phyloP scores from a whole-genome alignment of 1,284 basidiomycete genomes.

The Austroboletus niveus region DNA sequence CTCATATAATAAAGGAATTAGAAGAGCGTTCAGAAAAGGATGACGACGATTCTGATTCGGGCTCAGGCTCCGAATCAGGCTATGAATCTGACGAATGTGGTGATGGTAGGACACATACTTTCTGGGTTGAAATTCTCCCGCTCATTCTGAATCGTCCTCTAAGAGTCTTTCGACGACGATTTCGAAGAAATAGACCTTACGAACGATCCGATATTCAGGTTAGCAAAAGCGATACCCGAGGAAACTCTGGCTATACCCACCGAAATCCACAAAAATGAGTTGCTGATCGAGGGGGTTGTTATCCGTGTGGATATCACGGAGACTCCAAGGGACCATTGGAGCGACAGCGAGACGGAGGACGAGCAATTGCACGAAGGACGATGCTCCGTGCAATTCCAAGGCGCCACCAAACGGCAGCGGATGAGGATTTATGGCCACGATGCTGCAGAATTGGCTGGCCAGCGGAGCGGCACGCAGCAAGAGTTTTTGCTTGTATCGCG shows the following conservation, averaged over 20 bases:
- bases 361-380: neutral
- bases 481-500: slow-evolving; percentile 9
- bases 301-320: slow-evolving; percentile 1
- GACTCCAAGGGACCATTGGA: neutral
- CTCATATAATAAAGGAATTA: neutral
- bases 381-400: neutral
- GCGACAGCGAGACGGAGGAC: neutral
- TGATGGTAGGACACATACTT: neutral
- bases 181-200: neutral
- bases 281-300: slow-evolving; percentile 10
- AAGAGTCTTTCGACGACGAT: neutral
- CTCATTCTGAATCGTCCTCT: neutral
- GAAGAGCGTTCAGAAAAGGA: neutral
- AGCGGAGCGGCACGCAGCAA: neutral
- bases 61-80: neutral
- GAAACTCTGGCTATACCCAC: neutral
- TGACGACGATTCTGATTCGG: neutral
- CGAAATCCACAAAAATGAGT: neutral
- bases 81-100: neutral
- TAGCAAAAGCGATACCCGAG: neutral
- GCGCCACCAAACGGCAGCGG: neutral
- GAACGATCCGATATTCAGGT: slow-evolving; percentile 2
- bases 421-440: slow-evolving; percentile 2
- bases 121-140: neutral
- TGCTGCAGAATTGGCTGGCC: neutral